phyloP scores from a whole-genome alignment of 352 stramenopile species.

The Globisporangium heterothallicum region DNA sequence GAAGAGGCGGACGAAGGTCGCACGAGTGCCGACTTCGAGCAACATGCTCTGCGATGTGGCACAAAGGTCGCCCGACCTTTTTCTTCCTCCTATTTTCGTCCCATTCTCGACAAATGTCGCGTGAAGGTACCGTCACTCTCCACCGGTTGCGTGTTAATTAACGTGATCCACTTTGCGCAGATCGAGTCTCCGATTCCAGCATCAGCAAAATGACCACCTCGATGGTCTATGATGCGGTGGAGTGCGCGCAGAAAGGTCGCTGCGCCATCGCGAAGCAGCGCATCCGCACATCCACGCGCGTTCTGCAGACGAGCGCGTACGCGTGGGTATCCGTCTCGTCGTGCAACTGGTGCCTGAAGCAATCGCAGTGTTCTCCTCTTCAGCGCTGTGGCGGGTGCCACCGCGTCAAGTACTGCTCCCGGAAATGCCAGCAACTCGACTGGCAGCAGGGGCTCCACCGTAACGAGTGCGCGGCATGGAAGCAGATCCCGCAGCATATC shows the following conservation, averaged over 20 bases:
- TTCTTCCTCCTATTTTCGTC: no score
- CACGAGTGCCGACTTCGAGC: no score
- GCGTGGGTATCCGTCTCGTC: conserved; percentile 27
- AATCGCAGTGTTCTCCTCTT: not conserved
- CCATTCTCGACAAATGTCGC: no score
- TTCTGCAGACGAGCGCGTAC: conserved; percentile 28
- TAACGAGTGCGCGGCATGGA: conserved; percentile 47
- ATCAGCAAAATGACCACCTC: not conserved
- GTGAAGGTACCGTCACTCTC: no score
- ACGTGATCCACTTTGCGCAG: not conserved
- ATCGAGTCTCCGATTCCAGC: conserved; percentile 4
- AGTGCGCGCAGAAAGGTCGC: conserved; percentile 38
- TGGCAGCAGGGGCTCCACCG: conserved; percentile 39
- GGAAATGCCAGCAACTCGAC: conserved; percentile 55
- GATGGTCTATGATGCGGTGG: conserved; percentile 10
- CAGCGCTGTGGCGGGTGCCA: conserved; percentile 53
- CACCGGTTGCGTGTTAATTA: no score
- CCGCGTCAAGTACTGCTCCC: conserved; percentile 59
- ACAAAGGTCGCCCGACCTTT: no score
- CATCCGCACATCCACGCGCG: conserved; percentile 22
- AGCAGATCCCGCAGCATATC: conserved; percentile 18
- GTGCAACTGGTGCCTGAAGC: conserved; percentile 51
- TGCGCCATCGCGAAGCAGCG: conserved; percentile 28
- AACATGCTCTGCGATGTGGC: no score
- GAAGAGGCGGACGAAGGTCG: not conserved